phyloP scores from a whole-genome alignment of 306 rosid species.

The Parietaria judaica region DNA sequence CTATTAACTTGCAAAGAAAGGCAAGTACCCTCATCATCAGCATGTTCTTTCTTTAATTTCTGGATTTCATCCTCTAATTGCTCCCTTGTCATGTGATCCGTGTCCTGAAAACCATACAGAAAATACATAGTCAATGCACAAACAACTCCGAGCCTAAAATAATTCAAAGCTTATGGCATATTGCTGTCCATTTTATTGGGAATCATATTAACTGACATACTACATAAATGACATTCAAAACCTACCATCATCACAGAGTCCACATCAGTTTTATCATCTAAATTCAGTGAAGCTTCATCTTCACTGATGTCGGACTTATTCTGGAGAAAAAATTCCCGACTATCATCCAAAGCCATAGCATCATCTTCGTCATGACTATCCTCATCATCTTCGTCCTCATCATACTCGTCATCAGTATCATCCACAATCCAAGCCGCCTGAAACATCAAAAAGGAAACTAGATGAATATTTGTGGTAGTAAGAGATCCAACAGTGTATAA shows the following conservation, averaged over 20 bases:
- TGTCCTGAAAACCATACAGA: constrained; percentile 46
- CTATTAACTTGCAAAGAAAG: constrained; percentile 2
- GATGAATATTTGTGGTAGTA: background rate
- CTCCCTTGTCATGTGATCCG: constrained; percentile 66
- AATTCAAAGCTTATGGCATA: background rate
- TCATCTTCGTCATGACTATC: constrained; percentile 46
- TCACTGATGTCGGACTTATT: constrained; percentile 45
- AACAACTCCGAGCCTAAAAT: background rate
- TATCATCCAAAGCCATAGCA: constrained; percentile 68
- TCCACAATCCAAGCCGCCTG: constrained; percentile 88
- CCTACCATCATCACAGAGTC: constrained; percentile 95
- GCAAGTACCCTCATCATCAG: constrained; percentile 77
- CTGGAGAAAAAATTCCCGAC: constrained; percentile 31
- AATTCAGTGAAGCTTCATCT: constrained; percentile 58
- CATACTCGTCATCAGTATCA: constrained; percentile 48
- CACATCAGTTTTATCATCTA: constrained; percentile 65
- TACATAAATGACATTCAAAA: constrained; percentile 2
- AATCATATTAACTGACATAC: background rate
- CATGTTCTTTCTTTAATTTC: constrained; percentile 83
- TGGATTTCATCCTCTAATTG: constrained; percentile 68
- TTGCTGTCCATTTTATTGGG: too few species aligned
- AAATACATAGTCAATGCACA: too few species aligned
- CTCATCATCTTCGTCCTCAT: constrained; percentile 12
- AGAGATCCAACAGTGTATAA: constrained; percentile 10
- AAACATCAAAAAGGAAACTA: constrained; percentile 18